Conservation (phyloP, 2,329 filamentous ascomycete genomes). For the Neofusicoccum parvum region DNA sequence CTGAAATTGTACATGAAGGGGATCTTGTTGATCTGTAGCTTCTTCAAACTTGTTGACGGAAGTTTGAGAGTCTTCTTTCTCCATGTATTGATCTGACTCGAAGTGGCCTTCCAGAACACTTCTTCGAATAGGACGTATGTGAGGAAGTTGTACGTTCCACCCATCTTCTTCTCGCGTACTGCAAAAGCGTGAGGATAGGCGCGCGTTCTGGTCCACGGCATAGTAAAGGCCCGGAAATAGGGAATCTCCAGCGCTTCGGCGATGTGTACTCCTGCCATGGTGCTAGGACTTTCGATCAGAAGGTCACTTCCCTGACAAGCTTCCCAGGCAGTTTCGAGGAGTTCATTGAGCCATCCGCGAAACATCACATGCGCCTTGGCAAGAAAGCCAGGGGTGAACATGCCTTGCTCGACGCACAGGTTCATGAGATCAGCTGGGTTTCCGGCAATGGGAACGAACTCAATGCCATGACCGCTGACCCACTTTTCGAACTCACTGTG, state of each 20-base stretch:
- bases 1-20: conserved; percentile 98
- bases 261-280: conserved; percentile 97
- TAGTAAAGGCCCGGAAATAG: conserved; percentile 96
- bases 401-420: conserved; percentile 94
- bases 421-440: conserved; percentile 94
- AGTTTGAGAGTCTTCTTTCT: conserved; percentile 77
- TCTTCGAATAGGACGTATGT: conserved; percentile 97
- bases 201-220: conserved; percentile 96
- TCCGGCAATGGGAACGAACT: conserved; percentile 84
- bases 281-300: conserved; percentile 91
- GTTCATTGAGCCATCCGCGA: conserved; percentile 90
- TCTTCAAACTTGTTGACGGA: conserved; percentile 79
- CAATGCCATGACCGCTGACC: conserved; percentile 91
- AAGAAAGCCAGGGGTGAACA: conserved; percentile 91
- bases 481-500: conserved; percentile 87
- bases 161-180: conserved; percentile 90
- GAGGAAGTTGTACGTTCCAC: conserved; percentile 91
- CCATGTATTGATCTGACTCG: conserved; percentile 91
- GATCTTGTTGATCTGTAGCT: conserved; percentile 95
- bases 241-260: conserved; percentile 90
- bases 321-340: conserved; percentile 77
- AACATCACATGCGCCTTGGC: conserved; percentile 75
- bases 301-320: conserved; percentile 87
- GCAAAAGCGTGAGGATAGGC: conserved; percentile 97
- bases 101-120: conserved; percentile 93